These are phyloP conservation scores for Leccinum subgranulosum DNA, from an alignment of 768 basidiomycete genomes.

Conservation along the genomic window DNA sequence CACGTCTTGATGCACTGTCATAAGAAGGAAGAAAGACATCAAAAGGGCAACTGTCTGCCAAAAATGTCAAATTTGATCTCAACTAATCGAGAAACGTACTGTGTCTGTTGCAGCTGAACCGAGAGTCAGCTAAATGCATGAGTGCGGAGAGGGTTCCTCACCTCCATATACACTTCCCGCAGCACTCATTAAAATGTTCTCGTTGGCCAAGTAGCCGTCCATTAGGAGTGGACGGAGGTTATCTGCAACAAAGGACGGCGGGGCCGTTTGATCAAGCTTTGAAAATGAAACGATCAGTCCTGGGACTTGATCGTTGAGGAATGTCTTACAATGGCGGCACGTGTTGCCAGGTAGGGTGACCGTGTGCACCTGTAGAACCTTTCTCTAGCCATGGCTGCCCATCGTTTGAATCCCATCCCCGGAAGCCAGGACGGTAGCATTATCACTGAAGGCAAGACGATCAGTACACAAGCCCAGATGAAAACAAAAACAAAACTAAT, in stretches of 20 bases:
- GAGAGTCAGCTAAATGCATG: neutral
- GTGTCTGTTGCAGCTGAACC: constrained; percentile 11
- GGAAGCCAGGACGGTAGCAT: constrained; percentile 42
- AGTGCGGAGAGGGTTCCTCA: neutral
- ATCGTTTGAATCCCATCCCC: constrained; percentile 38
- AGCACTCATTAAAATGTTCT: constrained; percentile 3
- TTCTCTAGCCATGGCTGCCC: constrained; percentile 9
- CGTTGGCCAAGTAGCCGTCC: neutral
- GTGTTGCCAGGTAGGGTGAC: constrained; percentile 4
- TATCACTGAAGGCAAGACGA: neutral
- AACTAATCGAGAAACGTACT: neutral
- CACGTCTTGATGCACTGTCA: constrained; percentile 18
- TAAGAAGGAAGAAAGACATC: constrained; percentile 13
- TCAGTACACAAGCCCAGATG: neutral
- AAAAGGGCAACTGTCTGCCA: constrained; percentile 3
- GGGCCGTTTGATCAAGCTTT: constrained; percentile 4
- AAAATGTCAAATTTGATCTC: neutral
- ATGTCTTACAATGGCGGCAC: constrained; percentile 4
- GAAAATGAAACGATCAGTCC: neutral
- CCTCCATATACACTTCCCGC: constrained; percentile 8
- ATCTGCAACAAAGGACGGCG: constrained; percentile 6
- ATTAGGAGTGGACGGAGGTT: neutral
- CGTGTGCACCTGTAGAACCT: constrained; percentile 10
- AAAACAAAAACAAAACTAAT: constrained; percentile 8
- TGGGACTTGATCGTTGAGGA: too few relatives aligned